Evolutionary conservation across 2,329 filamentous ascomycete genomes (phyloP), one percentile per base, ranked within the genome.

Genomic region (Dothideomycetes sp.): DNA sequence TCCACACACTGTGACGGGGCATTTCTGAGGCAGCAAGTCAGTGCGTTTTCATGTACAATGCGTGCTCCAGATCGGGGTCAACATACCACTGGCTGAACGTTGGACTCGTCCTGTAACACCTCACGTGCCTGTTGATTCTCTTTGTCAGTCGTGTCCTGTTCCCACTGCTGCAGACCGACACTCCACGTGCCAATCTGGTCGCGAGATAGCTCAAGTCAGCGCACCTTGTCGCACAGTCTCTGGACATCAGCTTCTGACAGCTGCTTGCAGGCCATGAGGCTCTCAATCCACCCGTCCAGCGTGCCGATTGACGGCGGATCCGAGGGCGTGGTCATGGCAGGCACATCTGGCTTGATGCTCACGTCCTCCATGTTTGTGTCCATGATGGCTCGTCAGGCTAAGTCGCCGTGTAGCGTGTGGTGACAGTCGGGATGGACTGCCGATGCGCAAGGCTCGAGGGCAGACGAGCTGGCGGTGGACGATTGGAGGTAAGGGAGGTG

Each of bases 341-440:
- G 75, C 49, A 77, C 75, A 60, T 83, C 79, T 49, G 87, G 84
- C 56, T 83, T 79, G 66, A 88, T 84, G 58, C 82, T 84, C 54
- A 94, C 87, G 62, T 98, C 91, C 71, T 95, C 89, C 91, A 98
- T 98, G 66, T 93, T 94, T 59, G 87, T 94, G 66, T 98, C 89
- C 87, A 95, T 94, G 35, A 15, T 39, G 24, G 22, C 7, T 27
- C 22, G 22, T 7, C 12, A 7, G 22, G n/a, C 12, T 12, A 27
- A 27, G 22, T 27, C 22, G 22, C n/a, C n/a, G n/a, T n/a, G n/a
- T 27, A 12, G 22, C 22, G 22, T 27, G 22, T 27, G 12, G n/a
- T n/a, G 12, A 27, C 22, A 27, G 22, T 27, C 7, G 12, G 22
- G 22, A 27, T 27, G 22, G 12, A 27, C 7, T 27, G 22, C 22